Percentiles rank a stretch among this genome's conserved stretches.
Evolutionary conservation across 768 basidiomycete genomes (phyloP).

Genomic region (Panellus pusillus): DNA sequence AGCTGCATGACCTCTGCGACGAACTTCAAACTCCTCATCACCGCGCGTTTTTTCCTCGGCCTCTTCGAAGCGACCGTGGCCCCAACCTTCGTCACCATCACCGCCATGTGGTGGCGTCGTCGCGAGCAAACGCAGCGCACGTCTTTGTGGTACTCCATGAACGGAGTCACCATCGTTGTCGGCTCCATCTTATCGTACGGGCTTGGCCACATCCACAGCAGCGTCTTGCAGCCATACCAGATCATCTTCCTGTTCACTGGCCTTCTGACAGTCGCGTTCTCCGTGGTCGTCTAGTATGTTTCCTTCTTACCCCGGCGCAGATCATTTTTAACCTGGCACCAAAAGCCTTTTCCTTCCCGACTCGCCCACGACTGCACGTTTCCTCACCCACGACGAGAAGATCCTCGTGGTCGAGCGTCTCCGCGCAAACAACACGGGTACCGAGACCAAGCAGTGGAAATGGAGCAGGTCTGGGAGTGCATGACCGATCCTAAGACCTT

Average conservation of each 20-base stretch:
- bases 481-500: slow-evolving; percentile 20
- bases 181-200: slow-evolving; percentile 21
- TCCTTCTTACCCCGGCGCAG: neutral
- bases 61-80: slow-evolving; percentile 20
- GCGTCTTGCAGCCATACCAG: slow-evolving; percentile 16
- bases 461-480: slow-evolving; percentile 18
- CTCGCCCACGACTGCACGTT: slow-evolving; percentile 19
- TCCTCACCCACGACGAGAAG: slow-evolving; percentile 20
- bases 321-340: neutral
- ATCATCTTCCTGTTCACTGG: slow-evolving; percentile 23
- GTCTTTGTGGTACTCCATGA: slow-evolving; percentile 20
- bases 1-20: slow-evolving; percentile 17
- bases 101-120: slow-evolving; percentile 24
- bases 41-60: slow-evolving; percentile 21
- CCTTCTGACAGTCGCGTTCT: slow-evolving; percentile 14
- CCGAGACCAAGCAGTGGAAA: slow-evolving; percentile 30
- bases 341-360: slow-evolving; percentile 14
- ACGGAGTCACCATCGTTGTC: slow-evolving; percentile 20
- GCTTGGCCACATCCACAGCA: slow-evolving; percentile 16
- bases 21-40: slow-evolving; percentile 13
- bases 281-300: slow-evolving; percentile 16
- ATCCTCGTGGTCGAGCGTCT: slow-evolving; percentile 21
- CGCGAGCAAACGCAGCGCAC: slow-evolving; percentile 20
- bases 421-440: slow-evolving; percentile 23
- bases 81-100: slow-evolving; percentile 22